Evolutionary conservation across 2,329 filamentous ascomycete species (phyloP).

Genomic region (Thielaviopsis populi): DNA sequence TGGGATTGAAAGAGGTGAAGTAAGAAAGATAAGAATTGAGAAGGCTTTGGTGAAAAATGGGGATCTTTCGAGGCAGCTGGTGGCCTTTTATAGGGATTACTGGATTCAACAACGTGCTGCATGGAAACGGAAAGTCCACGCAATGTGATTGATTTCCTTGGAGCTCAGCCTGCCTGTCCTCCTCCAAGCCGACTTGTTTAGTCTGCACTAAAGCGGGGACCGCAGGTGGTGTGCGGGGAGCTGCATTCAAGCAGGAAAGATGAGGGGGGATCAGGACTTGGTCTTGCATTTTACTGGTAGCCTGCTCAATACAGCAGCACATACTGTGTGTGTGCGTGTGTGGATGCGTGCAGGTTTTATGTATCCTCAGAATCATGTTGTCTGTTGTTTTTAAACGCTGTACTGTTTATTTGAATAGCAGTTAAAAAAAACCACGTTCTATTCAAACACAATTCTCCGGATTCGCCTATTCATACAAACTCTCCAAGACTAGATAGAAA

Average conservation of each 20-base stretch:
- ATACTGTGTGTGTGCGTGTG: too few species aligned
- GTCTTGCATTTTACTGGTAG: too few species aligned
- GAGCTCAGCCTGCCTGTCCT: neutral
- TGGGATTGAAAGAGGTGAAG: neutral
- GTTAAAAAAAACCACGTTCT: neutral
- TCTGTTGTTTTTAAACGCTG: too few species aligned
- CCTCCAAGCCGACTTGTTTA: neutral
- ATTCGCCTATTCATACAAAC: neutral
- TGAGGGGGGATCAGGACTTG: neutral
- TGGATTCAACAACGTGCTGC: neutral
- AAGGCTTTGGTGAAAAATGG: neutral
- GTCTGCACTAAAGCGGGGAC: constrained; percentile 1
- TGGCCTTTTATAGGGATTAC: neutral
- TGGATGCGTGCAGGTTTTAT: too few species aligned
- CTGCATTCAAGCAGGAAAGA: neutral
- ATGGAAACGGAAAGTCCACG: neutral
- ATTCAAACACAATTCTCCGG: neutral
- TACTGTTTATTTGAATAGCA: too few species aligned
- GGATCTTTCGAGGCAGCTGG: neutral
- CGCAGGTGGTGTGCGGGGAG: neutral
- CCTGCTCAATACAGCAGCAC: too few species aligned
- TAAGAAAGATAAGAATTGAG: neutral
- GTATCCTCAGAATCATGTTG: too few species aligned
- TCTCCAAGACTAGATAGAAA: neutral
- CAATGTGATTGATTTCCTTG: neutral